Base-by-base conservation (phyloP, 306 rosid genomes). In the Prunus padus region DNA sequence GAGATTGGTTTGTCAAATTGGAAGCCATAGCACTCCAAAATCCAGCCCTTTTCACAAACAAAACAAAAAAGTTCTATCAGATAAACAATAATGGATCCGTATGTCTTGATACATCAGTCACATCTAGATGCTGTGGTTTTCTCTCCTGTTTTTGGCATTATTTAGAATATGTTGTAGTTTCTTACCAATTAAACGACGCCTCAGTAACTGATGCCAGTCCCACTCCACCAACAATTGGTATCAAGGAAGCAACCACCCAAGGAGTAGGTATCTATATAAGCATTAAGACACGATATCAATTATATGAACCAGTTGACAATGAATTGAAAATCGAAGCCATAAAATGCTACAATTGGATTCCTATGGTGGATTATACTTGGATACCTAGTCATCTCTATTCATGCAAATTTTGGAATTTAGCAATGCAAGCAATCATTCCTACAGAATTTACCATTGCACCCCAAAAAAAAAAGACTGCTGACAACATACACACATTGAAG, bases 1-100 rank as follows among this genome's bases (percentile, higher is more conserved):
- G 99, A 69, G 92, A 96, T 74, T 96, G 99, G 77, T 92, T 92
- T 11, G 98, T 55, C 90, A 92, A 74, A 86, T 96, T 96, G 81
- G 99, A 95, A 71, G 97, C 99, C 99, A 95, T 95, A 44, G 99
- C 99, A 81, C 93, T 95, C 92, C 84, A 90, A 89, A 95, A 95
- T 69, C 99, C 97, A 72, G 83, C 88, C 98, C 98, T 94, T 69
- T 69, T 74, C 79, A 75, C 33, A 65, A 3, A 77, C 23, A 74
- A 80, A 72, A 44, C 61, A 64, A 63, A 45, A 77, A 31, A 11
- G 10, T 60, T 19, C 47, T 5, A 65, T 79, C 28, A 82, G 80
- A 71, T 59, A 52, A 60, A 64, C 73, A 78, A 54, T 18, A 54
- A 69, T 9, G 50, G 75, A 57, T 65, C 46, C 15, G 1, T 80